Evolutionary conservation across 1,284 basidiomycete genomes (phyloP).

Genomic region (Meripilus lineatus): DNA sequence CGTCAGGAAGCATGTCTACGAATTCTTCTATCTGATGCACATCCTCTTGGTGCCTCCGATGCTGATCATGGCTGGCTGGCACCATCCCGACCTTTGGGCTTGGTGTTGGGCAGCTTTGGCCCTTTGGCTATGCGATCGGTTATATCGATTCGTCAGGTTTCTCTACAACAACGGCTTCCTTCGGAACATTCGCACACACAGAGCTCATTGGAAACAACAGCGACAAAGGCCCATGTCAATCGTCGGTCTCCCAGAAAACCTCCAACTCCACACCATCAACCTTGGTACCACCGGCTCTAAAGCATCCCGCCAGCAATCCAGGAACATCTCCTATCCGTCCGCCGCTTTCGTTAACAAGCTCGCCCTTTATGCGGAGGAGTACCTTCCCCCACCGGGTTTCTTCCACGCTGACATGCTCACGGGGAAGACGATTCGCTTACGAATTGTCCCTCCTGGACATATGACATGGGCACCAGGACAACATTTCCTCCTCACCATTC

Average conservation of each 20-base stretch:
- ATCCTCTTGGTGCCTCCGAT: conserved; percentile 62
- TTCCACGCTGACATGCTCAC: conserved; percentile 77
- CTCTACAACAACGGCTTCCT: conserved; percentile 60
- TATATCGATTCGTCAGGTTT: conserved; percentile 57
- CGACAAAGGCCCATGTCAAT: not conserved
- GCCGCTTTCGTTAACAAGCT: conserved; percentile 1
- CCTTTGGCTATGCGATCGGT: conserved; percentile 65
- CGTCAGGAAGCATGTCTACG: conserved; percentile 67
- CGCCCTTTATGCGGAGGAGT: conserved; percentile 20
- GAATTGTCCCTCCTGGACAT: conserved; percentile 57
- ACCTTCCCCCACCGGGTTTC: conserved; percentile 60
- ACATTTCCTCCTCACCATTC: conserved; percentile 73
- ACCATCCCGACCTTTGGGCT: conserved; percentile 66
- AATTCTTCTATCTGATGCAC: conserved; percentile 74
- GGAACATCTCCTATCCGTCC: conserved; percentile 6
- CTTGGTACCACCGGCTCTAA: not conserved
- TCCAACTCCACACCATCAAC: not conserved
- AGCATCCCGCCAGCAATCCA: not conserved
- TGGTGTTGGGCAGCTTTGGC: conserved; percentile 66
- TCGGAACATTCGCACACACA: conserved; percentile 12
- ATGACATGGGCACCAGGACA: conserved; percentile 77
- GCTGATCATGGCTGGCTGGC: conserved; percentile 57
- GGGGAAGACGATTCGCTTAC: conserved; percentile 73
- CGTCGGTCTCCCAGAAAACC: not conserved
- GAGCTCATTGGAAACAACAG: not conserved